Evolutionary conservation across 2,329 filamentous ascomycete species (phyloP).

Genomic region (Sporothrix sp.): DNA sequence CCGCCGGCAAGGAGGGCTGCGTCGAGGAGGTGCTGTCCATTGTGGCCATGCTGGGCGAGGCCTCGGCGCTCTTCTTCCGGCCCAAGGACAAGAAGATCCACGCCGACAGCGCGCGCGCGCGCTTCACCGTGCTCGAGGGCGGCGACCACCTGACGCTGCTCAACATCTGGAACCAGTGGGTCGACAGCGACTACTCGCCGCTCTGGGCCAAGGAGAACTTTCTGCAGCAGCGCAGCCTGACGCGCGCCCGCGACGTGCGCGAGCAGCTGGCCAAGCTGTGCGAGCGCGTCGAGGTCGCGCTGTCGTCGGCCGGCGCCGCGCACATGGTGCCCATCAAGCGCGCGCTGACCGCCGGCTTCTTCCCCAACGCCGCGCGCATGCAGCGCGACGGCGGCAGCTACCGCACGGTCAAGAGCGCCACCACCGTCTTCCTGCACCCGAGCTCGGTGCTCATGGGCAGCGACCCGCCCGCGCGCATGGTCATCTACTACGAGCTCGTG

Average conservation of each 20-base stretch:
- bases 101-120: slow-evolving; percentile 77
- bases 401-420: slow-evolving; percentile 81
- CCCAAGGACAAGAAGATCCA: slow-evolving; percentile 97
- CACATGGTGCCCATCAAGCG: slow-evolving; percentile 77
- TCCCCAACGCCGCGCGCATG: slow-evolving; percentile 79
- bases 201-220: slow-evolving; percentile 93
- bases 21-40: slow-evolving; percentile 88
- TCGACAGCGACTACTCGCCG: slow-evolving; percentile 77
- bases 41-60: slow-evolving; percentile 88
- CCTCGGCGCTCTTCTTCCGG: slow-evolving; percentile 81
- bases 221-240: slow-evolving; percentile 81
- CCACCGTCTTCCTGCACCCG: slow-evolving; percentile 86
- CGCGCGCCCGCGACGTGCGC: slow-evolving; percentile 78
- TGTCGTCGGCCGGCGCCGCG: slow-evolving; percentile 55
- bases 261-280: slow-evolving; percentile 89
- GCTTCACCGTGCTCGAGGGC: slow-evolving; percentile 83
- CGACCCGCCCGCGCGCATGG: slow-evolving; percentile 68
- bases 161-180: slow-evolving; percentile 94
- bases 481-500: slow-evolving; percentile 79
- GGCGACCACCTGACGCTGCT: slow-evolving; percentile 83
- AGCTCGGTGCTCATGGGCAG: slow-evolving; percentile 69
- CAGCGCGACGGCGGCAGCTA: slow-evolving; percentile 80
- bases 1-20: slow-evolving; percentile 82
- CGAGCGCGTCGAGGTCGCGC: slow-evolving; percentile 79
- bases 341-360: slow-evolving; percentile 84